Conservation (phyloP, 768 basidiomycete species). For the Goffeauzyma gilvescens region DNA sequence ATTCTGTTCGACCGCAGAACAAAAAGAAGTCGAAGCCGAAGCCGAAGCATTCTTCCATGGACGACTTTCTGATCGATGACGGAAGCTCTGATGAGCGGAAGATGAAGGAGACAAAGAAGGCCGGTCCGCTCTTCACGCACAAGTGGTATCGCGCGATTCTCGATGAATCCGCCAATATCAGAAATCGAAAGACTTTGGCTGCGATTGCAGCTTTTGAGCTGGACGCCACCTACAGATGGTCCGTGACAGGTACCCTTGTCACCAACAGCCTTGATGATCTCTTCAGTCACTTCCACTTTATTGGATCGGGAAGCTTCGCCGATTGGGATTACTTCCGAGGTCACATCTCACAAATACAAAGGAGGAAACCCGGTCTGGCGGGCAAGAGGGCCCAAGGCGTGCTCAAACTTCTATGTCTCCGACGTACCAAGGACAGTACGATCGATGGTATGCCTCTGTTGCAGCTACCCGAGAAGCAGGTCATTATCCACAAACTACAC, state of each 20-base stretch:
- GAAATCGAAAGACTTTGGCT: constrained; percentile 23
- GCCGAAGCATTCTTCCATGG: constrained; percentile 8
- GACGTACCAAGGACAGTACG: constrained; percentile 49
- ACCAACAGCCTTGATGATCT: constrained; percentile 45
- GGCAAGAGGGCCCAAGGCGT: constrained; percentile 39
- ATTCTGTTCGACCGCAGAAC: too few relatives aligned
- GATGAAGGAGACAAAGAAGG: constrained; percentile 23
- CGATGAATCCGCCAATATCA: constrained; percentile 45
- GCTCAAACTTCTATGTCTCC: constrained; percentile 35
- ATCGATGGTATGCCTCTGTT: constrained; percentile 53
- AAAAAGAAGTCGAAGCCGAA: constrained; percentile 38
- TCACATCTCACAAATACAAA: constrained; percentile 28
- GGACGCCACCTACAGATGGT: constrained; percentile 44
- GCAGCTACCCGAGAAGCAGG: constrained; percentile 43
- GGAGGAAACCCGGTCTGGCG: constrained; percentile 36
- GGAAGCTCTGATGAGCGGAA: constrained; percentile 16
- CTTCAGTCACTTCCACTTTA: constrained; percentile 37
- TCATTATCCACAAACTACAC: constrained; percentile 39
- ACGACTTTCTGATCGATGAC: constrained; percentile 32
- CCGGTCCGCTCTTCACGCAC: constrained; percentile 45
- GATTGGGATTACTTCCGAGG: constrained; percentile 46
- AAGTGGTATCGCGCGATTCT: constrained; percentile 53
- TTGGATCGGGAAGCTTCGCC: constrained; percentile 25
- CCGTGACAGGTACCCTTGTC: constrained; percentile 48
- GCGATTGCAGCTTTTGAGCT: constrained; percentile 50